Percentiles rank a stretch among this genome's conserved stretches.
phyloP scores from a whole-genome alignment of 495 filamentous ascomycete genomes.

The Tuber brumale region DNA sequence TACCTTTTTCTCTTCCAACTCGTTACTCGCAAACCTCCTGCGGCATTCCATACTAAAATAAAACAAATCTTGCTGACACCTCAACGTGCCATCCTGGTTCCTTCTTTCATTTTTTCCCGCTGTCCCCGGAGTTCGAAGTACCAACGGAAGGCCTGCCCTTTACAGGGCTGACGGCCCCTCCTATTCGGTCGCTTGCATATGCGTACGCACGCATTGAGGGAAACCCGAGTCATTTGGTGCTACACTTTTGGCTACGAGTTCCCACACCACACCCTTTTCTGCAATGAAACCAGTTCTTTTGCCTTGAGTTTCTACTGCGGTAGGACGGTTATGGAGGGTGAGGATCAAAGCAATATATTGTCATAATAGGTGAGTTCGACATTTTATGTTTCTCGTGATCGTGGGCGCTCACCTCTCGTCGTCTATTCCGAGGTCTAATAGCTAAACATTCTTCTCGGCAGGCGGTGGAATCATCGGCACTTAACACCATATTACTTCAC shows the following conservation, averaged over 20 bases:
- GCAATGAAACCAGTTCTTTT: not conserved
- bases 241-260: not conserved
- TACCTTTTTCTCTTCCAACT: conserved; percentile 9
- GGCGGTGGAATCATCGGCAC: conserved; percentile 95
- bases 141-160: not conserved
- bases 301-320: not conserved
- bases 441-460: conserved; percentile 40
- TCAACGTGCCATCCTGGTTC: conserved; percentile 20
- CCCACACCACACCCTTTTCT: not conserved
- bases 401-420: not conserved
- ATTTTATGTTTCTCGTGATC: conserved; percentile 2
- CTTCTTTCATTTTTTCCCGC: conserved; percentile 14
- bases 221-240: not conserved
- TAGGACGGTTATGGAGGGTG: conserved; percentile 34
- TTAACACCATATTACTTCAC: conserved; percentile 89
- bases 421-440: not conserved
- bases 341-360: conserved; percentile 36
- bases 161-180: not conserved
- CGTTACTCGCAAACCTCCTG: not conserved
- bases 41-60: not conserved
- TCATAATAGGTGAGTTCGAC: conserved; percentile 39
- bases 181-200: not conserved
- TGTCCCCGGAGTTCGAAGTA: not conserved
- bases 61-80: conserved; percentile 10
- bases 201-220: not conserved